phyloP scores from a whole-genome alignment of 164 flowering plant species.

The Brasenia schreberi region DNA sequence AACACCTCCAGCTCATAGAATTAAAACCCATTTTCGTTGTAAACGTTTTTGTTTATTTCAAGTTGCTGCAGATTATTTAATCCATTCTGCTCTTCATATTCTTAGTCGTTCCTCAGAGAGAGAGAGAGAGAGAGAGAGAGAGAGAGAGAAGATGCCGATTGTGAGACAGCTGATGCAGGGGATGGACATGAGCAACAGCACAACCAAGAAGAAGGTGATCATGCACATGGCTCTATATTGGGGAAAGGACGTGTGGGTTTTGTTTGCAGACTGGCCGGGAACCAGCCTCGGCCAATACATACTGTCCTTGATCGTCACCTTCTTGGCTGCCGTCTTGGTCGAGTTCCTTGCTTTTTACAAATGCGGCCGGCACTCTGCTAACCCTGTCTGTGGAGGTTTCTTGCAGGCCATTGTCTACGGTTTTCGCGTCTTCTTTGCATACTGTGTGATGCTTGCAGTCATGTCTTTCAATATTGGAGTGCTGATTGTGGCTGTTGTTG shows the following conservation, averaged over 20 bases:
- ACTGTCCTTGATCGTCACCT: slow-evolving; percentile 21
- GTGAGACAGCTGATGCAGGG: not conserved
- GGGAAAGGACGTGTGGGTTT: slow-evolving; percentile 26
- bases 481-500: slow-evolving; percentile 14
- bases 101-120: not conserved
- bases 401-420: slow-evolving; percentile 14
- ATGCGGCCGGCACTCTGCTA: not conserved
- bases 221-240: slow-evolving; percentile 39
- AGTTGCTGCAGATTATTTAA: too few species aligned
- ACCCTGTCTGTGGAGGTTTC: slow-evolving; percentile 3
- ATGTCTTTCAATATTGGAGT: slow-evolving; percentile 25
- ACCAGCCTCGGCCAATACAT: slow-evolving; percentile 23
- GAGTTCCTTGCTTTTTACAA: slow-evolving; percentile 4
- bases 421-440: slow-evolving; percentile 19
- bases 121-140: not conserved
- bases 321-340: slow-evolving; percentile 13
- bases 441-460: slow-evolving; percentile 27
- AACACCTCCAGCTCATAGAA: too few species aligned
- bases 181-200: not conserved
- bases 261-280: slow-evolving; percentile 38
- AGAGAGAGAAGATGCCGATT: not conserved
- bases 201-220: slow-evolving; percentile 1
- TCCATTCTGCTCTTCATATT: not conserved
- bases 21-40: too few species aligned
- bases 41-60: too few species aligned